These are phyloP conservation scores for Russula virescens DNA, from an alignment of 768 basidiomycete genomes.

Conservation along the genomic window DNA sequence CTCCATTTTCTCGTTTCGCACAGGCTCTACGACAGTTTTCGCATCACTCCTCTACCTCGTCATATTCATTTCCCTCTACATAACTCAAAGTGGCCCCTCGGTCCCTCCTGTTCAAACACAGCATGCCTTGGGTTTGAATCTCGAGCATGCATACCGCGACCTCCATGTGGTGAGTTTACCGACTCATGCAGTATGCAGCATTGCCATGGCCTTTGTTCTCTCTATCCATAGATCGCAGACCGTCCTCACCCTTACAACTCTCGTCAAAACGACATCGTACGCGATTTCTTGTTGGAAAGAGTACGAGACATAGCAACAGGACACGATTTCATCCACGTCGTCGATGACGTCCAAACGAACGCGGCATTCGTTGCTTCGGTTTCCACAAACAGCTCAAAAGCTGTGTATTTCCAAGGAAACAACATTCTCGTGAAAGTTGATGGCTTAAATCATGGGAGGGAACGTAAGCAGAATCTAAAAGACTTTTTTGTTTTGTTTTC, in stretches of 20 bases:
- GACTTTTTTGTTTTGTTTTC: too few relatives aligned
- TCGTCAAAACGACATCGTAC: slow-evolving; percentile 66
- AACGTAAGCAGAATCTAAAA: too few relatives aligned
- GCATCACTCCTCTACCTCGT: slow-evolving; percentile 14
- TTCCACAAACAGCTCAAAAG: slow-evolving; percentile 1
- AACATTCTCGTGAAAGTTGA: slow-evolving; percentile 64
- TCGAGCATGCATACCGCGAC: slow-evolving; percentile 53
- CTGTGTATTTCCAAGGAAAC: slow-evolving; percentile 56
- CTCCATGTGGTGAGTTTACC: slow-evolving; percentile 41
- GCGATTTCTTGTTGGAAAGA: slow-evolving; percentile 51
- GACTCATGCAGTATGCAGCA: background rate
- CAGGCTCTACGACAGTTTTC: slow-evolving; percentile 10
- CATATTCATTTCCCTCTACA: slow-evolving; percentile 14
- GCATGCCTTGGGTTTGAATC: slow-evolving; percentile 37
- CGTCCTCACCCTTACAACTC: slow-evolving; percentile 76
- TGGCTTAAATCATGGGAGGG: slow-evolving; percentile 39
- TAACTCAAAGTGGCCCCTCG: slow-evolving; percentile 9
- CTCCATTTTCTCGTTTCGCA: slow-evolving; percentile 12
- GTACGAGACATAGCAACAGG: slow-evolving; percentile 41
- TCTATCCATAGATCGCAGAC: slow-evolving; percentile 46
- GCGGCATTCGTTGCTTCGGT: slow-evolving; percentile 35
- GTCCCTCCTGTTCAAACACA: slow-evolving; percentile 33
- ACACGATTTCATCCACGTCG: slow-evolving; percentile 44
- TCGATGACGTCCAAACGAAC: slow-evolving; percentile 47
- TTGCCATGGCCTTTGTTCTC: background rate